Conservation (phyloP, 805 yeast genomes). For the Kluyveromyces siamensis region DNA sequence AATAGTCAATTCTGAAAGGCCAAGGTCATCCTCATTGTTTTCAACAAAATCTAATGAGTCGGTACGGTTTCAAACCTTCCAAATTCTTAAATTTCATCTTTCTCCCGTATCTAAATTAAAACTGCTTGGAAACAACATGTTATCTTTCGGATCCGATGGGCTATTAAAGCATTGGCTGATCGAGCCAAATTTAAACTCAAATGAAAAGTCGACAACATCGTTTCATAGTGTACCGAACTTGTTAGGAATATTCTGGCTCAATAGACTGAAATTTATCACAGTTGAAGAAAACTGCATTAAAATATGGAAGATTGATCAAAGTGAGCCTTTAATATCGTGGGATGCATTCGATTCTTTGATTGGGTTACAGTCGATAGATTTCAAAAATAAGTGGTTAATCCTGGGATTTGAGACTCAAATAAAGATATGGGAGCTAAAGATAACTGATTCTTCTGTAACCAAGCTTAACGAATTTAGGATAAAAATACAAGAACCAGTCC, state of each 20-base stretch:
- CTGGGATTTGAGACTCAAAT: constrained; percentile 11
- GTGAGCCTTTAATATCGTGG: constrained; percentile 8
- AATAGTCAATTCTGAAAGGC: background rate
- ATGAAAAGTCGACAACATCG: constrained; percentile 8
- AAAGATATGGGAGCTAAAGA: constrained; percentile 11
- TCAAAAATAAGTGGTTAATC: constrained; percentile 23
- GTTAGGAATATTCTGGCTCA: constrained; percentile 20
- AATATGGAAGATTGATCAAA: constrained; percentile 11
- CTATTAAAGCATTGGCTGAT: constrained; percentile 10
- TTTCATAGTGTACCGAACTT: constrained; percentile 11
- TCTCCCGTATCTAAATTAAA: constrained; percentile 4
- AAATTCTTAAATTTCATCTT: constrained; percentile 5
- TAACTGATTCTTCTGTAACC: constrained; percentile 1
- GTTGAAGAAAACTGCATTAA: constrained; percentile 16
- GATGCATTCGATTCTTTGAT: constrained; percentile 8
- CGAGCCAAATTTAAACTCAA: constrained; percentile 8
- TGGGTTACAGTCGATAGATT: constrained; percentile 16
- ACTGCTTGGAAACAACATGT: constrained; percentile 5
- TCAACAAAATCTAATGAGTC: constrained; percentile 3
- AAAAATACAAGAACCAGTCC: constrained; percentile 4
- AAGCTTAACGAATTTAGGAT: constrained; percentile 6
- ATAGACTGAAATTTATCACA: constrained; percentile 11
- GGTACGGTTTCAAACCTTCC: background rate
- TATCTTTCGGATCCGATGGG: constrained; percentile 7
- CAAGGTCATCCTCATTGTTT: constrained; percentile 8